A percentile compares a stretch with the other conserved stretches of the same genome.
Conservation (phyloP, 2,329 filamentous ascomycete genomes). For the Ophiocordyceps camponoti-floridani region DNA sequence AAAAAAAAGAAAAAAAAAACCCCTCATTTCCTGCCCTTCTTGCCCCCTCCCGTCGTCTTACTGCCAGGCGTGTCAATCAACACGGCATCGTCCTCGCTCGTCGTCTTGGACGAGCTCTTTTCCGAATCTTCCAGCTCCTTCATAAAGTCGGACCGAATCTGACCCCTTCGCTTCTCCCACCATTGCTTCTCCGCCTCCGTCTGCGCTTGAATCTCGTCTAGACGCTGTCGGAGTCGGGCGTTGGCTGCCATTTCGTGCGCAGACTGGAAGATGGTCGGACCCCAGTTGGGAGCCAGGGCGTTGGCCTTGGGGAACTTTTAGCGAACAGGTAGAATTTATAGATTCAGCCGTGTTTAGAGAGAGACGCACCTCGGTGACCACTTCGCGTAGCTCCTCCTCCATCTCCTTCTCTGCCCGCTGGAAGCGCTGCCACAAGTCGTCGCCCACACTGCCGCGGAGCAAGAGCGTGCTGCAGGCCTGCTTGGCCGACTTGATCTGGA, state of each 20-base stretch:
- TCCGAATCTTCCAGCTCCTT: constrained; percentile 61
- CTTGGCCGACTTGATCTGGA: constrained; percentile 77
- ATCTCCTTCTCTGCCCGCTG: constrained; percentile 89
- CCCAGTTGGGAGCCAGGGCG: constrained; percentile 75
- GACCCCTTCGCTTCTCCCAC: constrained; percentile 73
- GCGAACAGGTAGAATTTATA: no score
- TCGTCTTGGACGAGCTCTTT: constrained; percentile 20
- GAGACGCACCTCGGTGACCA: constrained; percentile 61
- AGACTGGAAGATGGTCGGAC: constrained; percentile 87
- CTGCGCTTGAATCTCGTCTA: constrained; percentile 59
- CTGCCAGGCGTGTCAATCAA: constrained; percentile 47
- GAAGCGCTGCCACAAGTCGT: constrained; percentile 91
- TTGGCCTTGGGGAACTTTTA: constrained; percentile 48
- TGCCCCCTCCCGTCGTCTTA: constrained; percentile 24
- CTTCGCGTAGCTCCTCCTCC: constrained; percentile 86
- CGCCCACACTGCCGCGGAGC: constrained; percentile 82
- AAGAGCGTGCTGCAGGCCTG: constrained; percentile 68
- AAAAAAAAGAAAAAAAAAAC: not conserved
- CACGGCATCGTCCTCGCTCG: constrained; percentile 35
- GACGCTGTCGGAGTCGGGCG: constrained; percentile 51
- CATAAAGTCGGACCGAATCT: constrained; percentile 62
- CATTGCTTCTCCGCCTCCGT: constrained; percentile 62
- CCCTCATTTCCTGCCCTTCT: constrained; percentile 35
- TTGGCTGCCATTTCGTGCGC: constrained; percentile 93
- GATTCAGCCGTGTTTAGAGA: not conserved